phyloP scores from a whole-genome alignment of 2,329 filamentous ascomycete species.

The Chalara sp. region DNA sequence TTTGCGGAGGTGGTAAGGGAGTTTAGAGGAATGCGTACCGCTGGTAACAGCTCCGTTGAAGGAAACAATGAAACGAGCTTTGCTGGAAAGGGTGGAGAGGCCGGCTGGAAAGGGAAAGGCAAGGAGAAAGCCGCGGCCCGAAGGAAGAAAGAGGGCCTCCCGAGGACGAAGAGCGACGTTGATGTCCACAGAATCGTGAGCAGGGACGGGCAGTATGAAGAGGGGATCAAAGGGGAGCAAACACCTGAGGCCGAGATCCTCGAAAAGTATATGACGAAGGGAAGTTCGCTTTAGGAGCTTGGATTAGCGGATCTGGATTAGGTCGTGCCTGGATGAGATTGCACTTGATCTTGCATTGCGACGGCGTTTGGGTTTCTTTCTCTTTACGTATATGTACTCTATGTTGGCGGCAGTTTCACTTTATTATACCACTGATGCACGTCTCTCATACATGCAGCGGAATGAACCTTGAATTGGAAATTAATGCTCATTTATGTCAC shows the following conservation, averaged over 20 bases:
- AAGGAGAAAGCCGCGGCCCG: slow-evolving; percentile 6
- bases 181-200: slow-evolving; percentile 9
- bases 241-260: slow-evolving; percentile 8
- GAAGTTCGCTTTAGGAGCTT: slow-evolving; percentile 15
- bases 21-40: slow-evolving; percentile 37
- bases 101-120: slow-evolving; percentile 10
- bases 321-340: no score
- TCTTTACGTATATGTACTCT: no score
- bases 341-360: no score
- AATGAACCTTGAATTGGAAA: no score
- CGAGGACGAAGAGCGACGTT: slow-evolving; percentile 13
- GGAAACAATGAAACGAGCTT: not conserved
- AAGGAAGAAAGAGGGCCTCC: slow-evolving; percentile 3
- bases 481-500: no score
- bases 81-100: not conserved
- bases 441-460: no score
- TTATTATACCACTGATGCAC: no score
- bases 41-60: slow-evolving; percentile 22
- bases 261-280: slow-evolving; percentile 11
- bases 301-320: no score
- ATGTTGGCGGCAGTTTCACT: no score
- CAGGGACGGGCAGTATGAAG: not conserved
- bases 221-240: not conserved
- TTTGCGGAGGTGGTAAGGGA: slow-evolving; percentile 82
- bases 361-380: no score